Evolutionary conservation across 2,329 filamentous ascomycete species (phyloP).

Genomic region (Claviceps sp.): DNA sequence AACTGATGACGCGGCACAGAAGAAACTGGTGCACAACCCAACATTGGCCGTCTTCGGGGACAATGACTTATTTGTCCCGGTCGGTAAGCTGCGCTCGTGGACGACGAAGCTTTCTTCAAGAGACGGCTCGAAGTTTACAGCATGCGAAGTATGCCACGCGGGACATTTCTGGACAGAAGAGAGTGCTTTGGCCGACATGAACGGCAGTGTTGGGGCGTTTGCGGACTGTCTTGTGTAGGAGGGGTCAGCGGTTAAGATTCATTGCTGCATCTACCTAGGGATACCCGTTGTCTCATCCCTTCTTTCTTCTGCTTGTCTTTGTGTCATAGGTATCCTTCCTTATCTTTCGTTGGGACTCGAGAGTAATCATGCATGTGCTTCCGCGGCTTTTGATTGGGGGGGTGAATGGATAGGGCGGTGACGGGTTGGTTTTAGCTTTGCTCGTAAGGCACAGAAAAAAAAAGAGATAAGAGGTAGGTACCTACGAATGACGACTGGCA

Average conservation of each 20-base stretch:
- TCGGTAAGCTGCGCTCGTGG: slow-evolving; percentile 55
- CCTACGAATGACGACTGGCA: too few species aligned
- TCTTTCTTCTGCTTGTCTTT: not conserved
- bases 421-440: too few species aligned
- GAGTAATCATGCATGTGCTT: too few species aligned
- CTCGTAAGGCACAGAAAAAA: too few species aligned
- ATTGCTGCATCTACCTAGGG: too few species aligned
- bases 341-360: too few species aligned
- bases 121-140: slow-evolving; percentile 31
- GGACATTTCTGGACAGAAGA: slow-evolving; percentile 52
- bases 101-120: slow-evolving; percentile 32
- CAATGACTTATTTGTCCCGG: slow-evolving; percentile 58
- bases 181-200: slow-evolving; percentile 26
- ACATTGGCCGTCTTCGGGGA: slow-evolving; percentile 65
- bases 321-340: too few species aligned
- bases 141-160: slow-evolving; percentile 35
- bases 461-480: too few species aligned
- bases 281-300: not conserved
- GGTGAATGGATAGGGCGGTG: too few species aligned
- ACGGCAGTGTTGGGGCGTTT: slow-evolving; percentile 15
- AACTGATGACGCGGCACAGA: slow-evolving; percentile 26
- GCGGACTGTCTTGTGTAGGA: slow-evolving; percentile 8
- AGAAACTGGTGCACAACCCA: slow-evolving; percentile 42
- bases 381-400: too few species aligned
- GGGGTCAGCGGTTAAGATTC: too few species aligned